Conservation (phyloP, 331 rosid species). For the Cydonia oblonga region DNA sequence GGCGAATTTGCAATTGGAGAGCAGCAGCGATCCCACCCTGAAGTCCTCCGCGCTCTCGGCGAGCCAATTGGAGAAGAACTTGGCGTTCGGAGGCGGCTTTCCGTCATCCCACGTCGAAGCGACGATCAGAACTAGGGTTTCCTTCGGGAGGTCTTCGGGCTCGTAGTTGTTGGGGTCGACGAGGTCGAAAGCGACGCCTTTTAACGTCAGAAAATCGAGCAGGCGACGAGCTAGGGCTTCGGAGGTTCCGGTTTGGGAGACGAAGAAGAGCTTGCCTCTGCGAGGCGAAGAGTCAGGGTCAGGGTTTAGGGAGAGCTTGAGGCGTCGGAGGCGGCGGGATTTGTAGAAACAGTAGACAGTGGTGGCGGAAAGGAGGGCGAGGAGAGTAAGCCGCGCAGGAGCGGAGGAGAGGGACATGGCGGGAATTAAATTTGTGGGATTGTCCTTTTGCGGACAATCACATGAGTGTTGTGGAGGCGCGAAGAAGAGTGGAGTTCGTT, state of each 20-base stretch:
- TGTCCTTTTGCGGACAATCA: background rate
- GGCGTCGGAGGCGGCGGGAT: slow-evolving; percentile 55
- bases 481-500: background rate
- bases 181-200: slow-evolving; percentile 46
- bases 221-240: slow-evolving; percentile 72
- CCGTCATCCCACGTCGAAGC: slow-evolving; percentile 96
- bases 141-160: slow-evolving; percentile 83
- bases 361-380: slow-evolving; percentile 83
- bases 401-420: slow-evolving; percentile 42
- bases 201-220: slow-evolving; percentile 33
- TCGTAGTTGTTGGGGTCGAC: slow-evolving; percentile 52
- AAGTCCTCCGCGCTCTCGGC: slow-evolving; percentile 74
- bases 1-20: slow-evolving; percentile 44
- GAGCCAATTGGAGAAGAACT: slow-evolving; percentile 74
- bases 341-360: slow-evolving; percentile 69
- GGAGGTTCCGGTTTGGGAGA: slow-evolving; percentile 73
- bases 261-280: slow-evolving; percentile 48
- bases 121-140: slow-evolving; percentile 42
- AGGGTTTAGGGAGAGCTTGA: slow-evolving; percentile 31
- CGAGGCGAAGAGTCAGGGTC: slow-evolving; percentile 2
- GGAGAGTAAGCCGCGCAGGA: slow-evolving; percentile 54
- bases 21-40: slow-evolving; percentile 68
- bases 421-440: background rate
- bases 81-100: slow-evolving; percentile 42
- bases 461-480: background rate